phyloP scores from a whole-genome alignment of 768 basidiomycete species.

The Suillus fuscotomentosus region DNA sequence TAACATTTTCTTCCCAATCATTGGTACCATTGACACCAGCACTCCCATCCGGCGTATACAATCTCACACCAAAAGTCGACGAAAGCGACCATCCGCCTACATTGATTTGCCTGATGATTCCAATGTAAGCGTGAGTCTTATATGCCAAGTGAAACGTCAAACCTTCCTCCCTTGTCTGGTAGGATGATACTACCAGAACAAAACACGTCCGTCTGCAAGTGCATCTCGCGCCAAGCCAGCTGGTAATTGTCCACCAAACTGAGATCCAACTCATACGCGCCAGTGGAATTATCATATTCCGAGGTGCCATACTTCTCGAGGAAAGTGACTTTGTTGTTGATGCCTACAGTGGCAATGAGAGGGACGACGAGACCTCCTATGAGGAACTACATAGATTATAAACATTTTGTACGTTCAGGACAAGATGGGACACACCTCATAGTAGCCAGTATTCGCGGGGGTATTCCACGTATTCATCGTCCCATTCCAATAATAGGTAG shows the following conservation, averaged over 20 bases:
- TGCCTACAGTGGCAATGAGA: conserved; percentile 69
- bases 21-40: conserved; percentile 70
- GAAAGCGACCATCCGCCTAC: conserved; percentile 56
- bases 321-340: conserved; percentile 82
- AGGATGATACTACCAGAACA: conserved; percentile 73
- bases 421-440: conserved; percentile 51
- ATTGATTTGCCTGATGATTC: conserved; percentile 16
- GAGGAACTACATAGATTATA: conserved; percentile 35
- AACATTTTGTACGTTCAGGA: background rate
- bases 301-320: conserved; percentile 73
- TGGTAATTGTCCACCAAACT: conserved; percentile 44
- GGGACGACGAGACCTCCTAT: conserved; percentile 66
- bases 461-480: conserved; percentile 61
- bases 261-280: conserved; percentile 76
- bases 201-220: conserved; percentile 76
- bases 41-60: conserved; percentile 69
- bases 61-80: conserved; percentile 70
- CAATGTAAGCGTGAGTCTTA: background rate
- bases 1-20: conserved; percentile 76
- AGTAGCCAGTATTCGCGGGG: conserved; percentile 62
- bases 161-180: conserved; percentile 62
- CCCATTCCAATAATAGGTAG: conserved; percentile 54
- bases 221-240: conserved; percentile 72
- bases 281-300: conserved; percentile 63
- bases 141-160: background rate